Evolutionary conservation across 2,329 filamentous ascomycete genomes (phyloP).

Genomic region (Pleomassaria siparia): DNA sequence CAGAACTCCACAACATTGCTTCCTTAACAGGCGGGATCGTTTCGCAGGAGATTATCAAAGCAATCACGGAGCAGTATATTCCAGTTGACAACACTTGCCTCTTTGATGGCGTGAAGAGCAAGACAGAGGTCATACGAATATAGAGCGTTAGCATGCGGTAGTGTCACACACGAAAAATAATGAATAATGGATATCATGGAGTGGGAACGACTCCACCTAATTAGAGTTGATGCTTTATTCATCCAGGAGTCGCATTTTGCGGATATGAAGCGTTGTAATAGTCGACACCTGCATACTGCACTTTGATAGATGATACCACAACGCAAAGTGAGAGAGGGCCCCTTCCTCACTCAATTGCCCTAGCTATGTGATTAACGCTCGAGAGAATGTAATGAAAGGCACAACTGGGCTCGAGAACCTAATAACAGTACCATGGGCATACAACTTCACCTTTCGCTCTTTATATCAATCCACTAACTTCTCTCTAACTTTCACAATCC

Average conservation of each 20-base stretch:
- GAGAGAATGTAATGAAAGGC: too few relatives aligned
- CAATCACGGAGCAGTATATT: slow-evolving; percentile 69
- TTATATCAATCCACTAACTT: too few relatives aligned
- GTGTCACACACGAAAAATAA: neutral
- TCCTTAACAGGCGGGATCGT: slow-evolving; percentile 87
- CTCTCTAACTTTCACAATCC: too few relatives aligned
- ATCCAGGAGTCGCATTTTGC: too few relatives aligned
- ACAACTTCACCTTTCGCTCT: too few relatives aligned
- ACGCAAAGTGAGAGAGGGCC: too few relatives aligned
- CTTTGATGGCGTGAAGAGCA: slow-evolving; percentile 63
- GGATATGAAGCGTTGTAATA: neutral
- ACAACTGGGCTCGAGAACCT: too few relatives aligned
- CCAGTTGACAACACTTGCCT: slow-evolving; percentile 65
- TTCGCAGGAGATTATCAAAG: slow-evolving; percentile 95
- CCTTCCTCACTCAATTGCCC: too few relatives aligned
- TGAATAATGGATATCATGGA: neutral
- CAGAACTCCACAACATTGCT: slow-evolving; percentile 90
- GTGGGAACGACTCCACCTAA: too few relatives aligned
- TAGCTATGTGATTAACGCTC: too few relatives aligned
- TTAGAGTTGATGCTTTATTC: too few relatives aligned
- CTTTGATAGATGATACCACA: neutral
- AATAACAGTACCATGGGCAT: too few relatives aligned
- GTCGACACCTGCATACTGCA: neutral
- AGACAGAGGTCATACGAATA: slow-evolving; percentile 54
- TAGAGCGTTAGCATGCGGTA: slow-evolving; percentile 10